Conservation (phyloP, 495 filamentous ascomycete species). For the Cercophora newfieldiana region DNA sequence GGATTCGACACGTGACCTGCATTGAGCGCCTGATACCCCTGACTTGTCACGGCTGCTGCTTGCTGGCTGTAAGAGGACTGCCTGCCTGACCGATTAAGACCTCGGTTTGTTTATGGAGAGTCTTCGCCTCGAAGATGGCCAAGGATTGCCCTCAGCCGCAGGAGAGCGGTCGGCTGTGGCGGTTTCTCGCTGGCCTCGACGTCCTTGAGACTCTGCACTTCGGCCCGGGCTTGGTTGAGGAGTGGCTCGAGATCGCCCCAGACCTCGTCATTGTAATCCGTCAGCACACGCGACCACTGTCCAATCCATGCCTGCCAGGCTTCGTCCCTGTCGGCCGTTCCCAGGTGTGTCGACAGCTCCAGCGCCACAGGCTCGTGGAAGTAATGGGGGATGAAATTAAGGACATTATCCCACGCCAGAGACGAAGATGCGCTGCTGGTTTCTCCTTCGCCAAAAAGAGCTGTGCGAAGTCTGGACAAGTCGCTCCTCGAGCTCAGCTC, state of each 20-base stretch:
- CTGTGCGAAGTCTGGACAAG: constrained; percentile 31
- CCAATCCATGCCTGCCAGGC: constrained; percentile 47
- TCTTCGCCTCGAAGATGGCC: constrained; percentile 31
- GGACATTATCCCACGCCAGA: constrained; percentile 39
- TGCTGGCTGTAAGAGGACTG: no score
- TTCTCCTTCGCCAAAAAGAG: constrained; percentile 36
- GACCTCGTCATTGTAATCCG: constrained; percentile 71
- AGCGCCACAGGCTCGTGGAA: constrained; percentile 15
- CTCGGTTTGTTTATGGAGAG: neutral
- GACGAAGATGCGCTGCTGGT: constrained; percentile 3
- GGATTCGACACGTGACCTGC: neutral
- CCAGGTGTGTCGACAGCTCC: constrained; percentile 30
- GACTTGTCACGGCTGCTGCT: no score
- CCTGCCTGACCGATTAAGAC: neutral
- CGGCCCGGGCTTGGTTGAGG: constrained; percentile 60
- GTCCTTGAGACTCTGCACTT: constrained; percentile 45
- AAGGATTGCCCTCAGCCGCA: constrained; percentile 36
- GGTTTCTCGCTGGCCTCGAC: constrained; percentile 25
- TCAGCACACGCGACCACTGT: constrained; percentile 65
- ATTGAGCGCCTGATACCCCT: no score
- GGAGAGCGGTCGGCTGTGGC: constrained; percentile 28
- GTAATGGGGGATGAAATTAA: constrained; percentile 46
- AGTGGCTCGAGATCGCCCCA: constrained; percentile 72
- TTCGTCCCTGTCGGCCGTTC: constrained; percentile 38
- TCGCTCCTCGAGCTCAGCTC: constrained; percentile 26